Percentiles rank a stretch among this genome's conserved stretches.
Conservation (phyloP, 2,329 filamentous ascomycete species). For the Elsinoe batatas region DNA sequence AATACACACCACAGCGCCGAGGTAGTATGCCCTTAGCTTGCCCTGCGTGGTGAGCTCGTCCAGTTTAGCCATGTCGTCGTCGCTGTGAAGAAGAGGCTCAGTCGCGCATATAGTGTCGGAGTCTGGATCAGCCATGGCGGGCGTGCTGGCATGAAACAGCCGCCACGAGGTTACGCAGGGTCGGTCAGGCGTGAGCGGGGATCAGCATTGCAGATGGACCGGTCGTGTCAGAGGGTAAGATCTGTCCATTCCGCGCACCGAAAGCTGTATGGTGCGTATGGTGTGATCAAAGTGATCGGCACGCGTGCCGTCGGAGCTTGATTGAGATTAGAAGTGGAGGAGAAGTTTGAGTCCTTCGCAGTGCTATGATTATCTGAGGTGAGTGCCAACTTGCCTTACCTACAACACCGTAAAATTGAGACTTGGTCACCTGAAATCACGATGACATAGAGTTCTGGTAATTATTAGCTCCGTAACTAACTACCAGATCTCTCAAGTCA, state of each 20-base stretch:
- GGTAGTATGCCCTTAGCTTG: slow-evolving; percentile 41
- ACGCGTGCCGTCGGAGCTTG: not conserved
- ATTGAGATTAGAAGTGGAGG: not conserved
- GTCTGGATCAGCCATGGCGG: not conserved
- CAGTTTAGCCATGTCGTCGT: not conserved
- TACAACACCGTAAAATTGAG: no score
- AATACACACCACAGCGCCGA: slow-evolving; percentile 43
- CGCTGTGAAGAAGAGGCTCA: not conserved
- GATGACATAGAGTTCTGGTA: no score
- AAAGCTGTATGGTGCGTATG: slow-evolving; percentile 1
- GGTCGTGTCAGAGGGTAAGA: not conserved
- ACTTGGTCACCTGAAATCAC: no score
- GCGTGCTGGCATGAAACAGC: not conserved
- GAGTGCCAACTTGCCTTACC: no score
- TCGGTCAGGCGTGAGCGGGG: not conserved
- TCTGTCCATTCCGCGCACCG: not conserved
- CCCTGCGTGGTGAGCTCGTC: slow-evolving; percentile 20
- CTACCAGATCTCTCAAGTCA: no score
- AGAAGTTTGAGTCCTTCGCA: no score
- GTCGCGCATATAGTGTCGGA: not conserved
- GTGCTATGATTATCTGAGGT: no score
- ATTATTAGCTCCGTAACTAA: no score
- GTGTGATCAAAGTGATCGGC: slow-evolving; percentile 9
- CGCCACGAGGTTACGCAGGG: not conserved
- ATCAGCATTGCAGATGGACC: not conserved